Evolutionary conservation across 768 basidiomycete species (phyloP), one percentile per base, ranked within the genome.

Genomic region (Crepidotus variabilis): DNA sequence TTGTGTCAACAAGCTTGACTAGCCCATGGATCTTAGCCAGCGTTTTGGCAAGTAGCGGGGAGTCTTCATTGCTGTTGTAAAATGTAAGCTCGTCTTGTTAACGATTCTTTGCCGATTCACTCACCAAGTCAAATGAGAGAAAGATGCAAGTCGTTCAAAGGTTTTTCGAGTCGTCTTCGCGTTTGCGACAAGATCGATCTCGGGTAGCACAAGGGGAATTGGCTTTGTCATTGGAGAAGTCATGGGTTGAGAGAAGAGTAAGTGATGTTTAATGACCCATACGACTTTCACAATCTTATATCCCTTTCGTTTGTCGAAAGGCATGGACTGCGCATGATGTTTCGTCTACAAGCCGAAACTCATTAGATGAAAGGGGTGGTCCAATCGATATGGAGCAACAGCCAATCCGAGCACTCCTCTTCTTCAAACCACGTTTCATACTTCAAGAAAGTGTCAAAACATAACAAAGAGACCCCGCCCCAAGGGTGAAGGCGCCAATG

Each of bases 101-200:
- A 24, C 9, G 35, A 22, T 14, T 22, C 7, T 35, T 24, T 23
- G 24, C 21, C 49, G 14, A 57, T 39, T 28, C 51, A 61, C 63
- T 47, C 63, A 73, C 68, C 69, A 62, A 59, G 63, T 64, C 39
- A 73, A 57, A 10, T 61, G 64, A 20, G 64, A 67, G 52, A 72
- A 75, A 5, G 73, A 72, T 2, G 68, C 70, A 14, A 75, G 64
- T 7, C 73, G 69, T 49, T 75, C 72, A n/a, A 73, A 63, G 8
- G 71, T 71, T 57, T 73, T 75, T 24, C 69, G 60, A 0, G 72
- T 75, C 13, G 63, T 63, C 47, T 63, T 67, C 6, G 70, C 73
- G 8, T 71, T 62, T 9, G 60, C 52, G 11, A 60, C 45, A 10
- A 72, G 54, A 57, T 73, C 64, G 6, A 72, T 57, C 28, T 57